Percentiles rank a stretch among this genome's conserved stretches.
Evolutionary conservation across 164 flowering plant genomes (phyloP).

Genomic region (Saururus chinensis): DNA sequence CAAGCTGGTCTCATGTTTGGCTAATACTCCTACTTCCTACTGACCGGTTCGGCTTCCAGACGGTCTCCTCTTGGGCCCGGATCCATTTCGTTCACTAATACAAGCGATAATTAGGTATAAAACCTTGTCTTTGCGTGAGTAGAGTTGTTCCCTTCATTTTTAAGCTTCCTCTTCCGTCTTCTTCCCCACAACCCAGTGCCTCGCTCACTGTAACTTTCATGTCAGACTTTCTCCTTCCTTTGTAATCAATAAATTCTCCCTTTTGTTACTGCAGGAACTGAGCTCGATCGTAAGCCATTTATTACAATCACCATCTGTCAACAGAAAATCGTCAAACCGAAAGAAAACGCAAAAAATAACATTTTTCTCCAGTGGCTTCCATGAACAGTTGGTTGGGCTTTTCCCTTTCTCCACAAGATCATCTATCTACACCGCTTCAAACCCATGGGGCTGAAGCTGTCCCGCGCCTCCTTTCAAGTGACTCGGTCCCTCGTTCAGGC

Average conservation of each 20-base stretch:
- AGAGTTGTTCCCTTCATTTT: too few relatives aligned
- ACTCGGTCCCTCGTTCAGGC: conserved; percentile 3
- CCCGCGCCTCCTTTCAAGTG: conserved; percentile 3
- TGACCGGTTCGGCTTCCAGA: too few relatives aligned
- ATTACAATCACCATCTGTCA: conserved; percentile 1
- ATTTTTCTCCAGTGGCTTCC: conserved; percentile 29
- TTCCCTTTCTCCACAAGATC: conserved; percentile 73
- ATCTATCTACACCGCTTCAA: conserved; percentile 21
- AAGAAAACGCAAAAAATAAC: not conserved
- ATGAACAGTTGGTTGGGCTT: conserved; percentile 91
- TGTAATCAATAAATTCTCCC: conserved; percentile 2
- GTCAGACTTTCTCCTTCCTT: conserved; percentile 2
- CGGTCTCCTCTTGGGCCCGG: too few relatives aligned
- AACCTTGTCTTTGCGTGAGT: too few relatives aligned
- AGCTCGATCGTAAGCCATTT: not conserved
- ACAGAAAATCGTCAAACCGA: not conserved
- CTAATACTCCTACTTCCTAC: too few relatives aligned
- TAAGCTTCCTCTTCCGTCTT: conserved; percentile 25
- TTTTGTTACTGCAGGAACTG: conserved; percentile 25
- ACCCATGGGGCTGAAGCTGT: conserved; percentile 17
- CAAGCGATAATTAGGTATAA: too few relatives aligned
- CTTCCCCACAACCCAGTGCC: conserved; percentile 19
- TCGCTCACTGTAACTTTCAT: conserved; percentile 12
- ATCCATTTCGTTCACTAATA: too few relatives aligned
- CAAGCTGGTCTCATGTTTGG: too few relatives aligned